phyloP scores from a whole-genome alignment of 2,329 filamentous ascomycete genomes.

The Arthroderma sp. region DNA sequence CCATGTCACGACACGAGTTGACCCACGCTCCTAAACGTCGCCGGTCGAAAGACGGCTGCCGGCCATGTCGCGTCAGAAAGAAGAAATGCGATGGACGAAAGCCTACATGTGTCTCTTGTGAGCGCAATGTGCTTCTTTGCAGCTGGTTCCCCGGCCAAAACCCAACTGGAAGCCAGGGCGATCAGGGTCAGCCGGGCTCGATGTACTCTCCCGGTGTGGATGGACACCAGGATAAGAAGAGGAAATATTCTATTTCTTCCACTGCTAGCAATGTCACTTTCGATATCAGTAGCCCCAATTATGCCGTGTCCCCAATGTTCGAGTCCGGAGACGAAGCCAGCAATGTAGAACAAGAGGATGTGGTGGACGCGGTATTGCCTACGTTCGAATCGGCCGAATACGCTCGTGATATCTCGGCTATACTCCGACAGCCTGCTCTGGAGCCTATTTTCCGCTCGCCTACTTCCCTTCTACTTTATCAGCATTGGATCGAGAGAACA shows the following conservation, averaged over 20 bases:
- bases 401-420: constrained; percentile 1
- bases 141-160: constrained; percentile 5
- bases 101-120: constrained; percentile 6
- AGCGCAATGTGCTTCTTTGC: constrained; percentile 7
- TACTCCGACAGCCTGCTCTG: constrained; percentile 2
- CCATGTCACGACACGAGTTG: neutral
- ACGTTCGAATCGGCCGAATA: constrained; percentile 1
- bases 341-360: no score
- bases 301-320: neutral
- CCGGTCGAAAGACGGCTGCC: constrained; percentile 6
- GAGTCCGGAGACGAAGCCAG: neutral
- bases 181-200: neutral
- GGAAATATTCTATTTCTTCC: neutral
- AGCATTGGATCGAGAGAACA: constrained; percentile 7
- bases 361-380: neutral
- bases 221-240: constrained; percentile 1
- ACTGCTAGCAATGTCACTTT: neutral
- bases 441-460: constrained; percentile 6
- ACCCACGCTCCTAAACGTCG: constrained; percentile 1
- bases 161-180: neutral
- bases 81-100: constrained; percentile 8
- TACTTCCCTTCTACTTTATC: constrained; percentile 5
- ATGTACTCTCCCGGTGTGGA: neutral
- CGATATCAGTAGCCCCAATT: neutral
- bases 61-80: constrained; percentile 6